Conservation (phyloP, 2,329 filamentous ascomycete species). For the Sporothrix brunneoviolacea region DNA sequence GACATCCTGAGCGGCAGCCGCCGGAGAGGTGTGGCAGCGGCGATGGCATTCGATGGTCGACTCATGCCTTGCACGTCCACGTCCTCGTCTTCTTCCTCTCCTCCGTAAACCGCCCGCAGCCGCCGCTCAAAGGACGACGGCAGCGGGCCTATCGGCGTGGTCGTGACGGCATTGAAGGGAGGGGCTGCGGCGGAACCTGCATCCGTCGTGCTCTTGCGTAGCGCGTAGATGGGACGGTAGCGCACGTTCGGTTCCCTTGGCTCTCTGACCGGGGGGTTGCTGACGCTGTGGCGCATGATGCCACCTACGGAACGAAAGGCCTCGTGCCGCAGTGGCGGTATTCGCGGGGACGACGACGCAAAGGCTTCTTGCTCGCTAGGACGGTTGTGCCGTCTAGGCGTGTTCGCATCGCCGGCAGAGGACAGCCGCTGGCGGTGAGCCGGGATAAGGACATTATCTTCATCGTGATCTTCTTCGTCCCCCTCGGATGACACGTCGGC, state of each 20-base stretch:
- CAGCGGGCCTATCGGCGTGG: constrained; percentile 20
- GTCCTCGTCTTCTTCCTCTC: background rate
- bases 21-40: constrained; percentile 2
- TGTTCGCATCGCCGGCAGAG: background rate
- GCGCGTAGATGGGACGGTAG: background rate
- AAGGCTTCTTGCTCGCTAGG: too few relatives aligned
- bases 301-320: background rate
- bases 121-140: constrained; percentile 20
- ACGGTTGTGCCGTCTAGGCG: too few relatives aligned
- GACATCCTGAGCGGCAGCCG: background rate
- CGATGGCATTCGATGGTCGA: too few relatives aligned
- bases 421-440: too few relatives aligned
- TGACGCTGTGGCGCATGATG: background rate
- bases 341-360: background rate
- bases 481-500: constrained; percentile 14
- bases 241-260: background rate
- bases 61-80: too few relatives aligned
- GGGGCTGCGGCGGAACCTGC: background rate
- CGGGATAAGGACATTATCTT: too few relatives aligned
- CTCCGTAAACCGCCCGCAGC: constrained; percentile 19
- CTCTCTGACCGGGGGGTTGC: background rate
- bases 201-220: background rate
- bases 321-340: background rate
- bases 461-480: constrained; percentile 11
- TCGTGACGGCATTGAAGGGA: constrained; percentile 13